Percentiles rank a stretch among this genome's conserved stretches.
Evolutionary conservation across 805 yeast species (phyloP).

Genomic region (Suhomyces pyralidae): DNA sequence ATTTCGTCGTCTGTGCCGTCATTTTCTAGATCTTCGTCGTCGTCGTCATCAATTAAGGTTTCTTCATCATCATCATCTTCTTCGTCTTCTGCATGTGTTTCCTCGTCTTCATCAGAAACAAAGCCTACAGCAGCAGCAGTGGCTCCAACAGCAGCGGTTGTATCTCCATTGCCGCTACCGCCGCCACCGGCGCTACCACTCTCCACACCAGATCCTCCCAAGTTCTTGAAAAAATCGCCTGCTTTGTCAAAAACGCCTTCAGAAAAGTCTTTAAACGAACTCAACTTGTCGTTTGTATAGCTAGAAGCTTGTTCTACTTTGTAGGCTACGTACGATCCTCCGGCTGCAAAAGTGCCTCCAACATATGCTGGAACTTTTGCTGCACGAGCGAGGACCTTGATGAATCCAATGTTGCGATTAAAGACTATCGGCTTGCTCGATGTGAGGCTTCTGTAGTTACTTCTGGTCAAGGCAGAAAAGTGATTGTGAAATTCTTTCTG

Average conservation of each 20-base stretch:
- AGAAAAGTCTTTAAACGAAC: slow-evolving; percentile 60
- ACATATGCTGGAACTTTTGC: slow-evolving; percentile 72
- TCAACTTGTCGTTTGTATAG: slow-evolving; percentile 65
- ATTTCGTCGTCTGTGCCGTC: slow-evolving; percentile 73
- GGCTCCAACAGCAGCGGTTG: slow-evolving; percentile 43
- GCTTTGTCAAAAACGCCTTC: slow-evolving; percentile 50
- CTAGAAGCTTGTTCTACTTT: slow-evolving; percentile 84
- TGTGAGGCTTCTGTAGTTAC: not conserved
- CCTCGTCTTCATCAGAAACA: slow-evolving; percentile 31
- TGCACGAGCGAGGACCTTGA: slow-evolving; percentile 51
- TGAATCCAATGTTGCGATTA: slow-evolving; percentile 33
- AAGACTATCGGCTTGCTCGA: not conserved
- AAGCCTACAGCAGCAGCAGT: slow-evolving; percentile 56
- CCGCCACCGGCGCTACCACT: slow-evolving; percentile 25
- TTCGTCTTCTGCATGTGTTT: slow-evolving; percentile 16
- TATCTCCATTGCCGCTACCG: slow-evolving; percentile 26
- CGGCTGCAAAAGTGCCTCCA: slow-evolving; percentile 92
- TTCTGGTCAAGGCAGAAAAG: not conserved
- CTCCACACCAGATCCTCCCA: slow-evolving; percentile 21
- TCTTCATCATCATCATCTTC: slow-evolving; percentile 47
- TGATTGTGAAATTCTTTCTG: not conserved
- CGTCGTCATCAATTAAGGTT: slow-evolving; percentile 45
- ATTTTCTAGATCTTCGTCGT: slow-evolving; percentile 42
- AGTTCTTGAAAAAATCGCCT: slow-evolving; percentile 40
- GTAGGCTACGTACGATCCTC: slow-evolving; percentile 88